Evolutionary conservation across 1,139 yeast species (phyloP), one percentile per base, ranked within the genome.

Genomic region (Hansenula sp.): DNA sequence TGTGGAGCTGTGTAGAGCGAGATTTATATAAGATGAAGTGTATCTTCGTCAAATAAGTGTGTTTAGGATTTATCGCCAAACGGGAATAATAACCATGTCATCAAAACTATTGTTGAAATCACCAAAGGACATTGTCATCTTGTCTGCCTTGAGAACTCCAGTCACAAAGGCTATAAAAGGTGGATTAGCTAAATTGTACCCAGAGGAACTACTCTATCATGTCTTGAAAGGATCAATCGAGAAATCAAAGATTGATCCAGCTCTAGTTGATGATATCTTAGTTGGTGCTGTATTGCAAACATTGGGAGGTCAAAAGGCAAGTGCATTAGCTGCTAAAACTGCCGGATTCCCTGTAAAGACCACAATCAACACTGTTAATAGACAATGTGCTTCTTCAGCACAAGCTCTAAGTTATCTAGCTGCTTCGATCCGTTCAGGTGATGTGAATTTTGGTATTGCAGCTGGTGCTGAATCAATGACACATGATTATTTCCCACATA

Each of bases 391-490:
- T 8, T 66, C 71, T 5, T 65, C 69, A 5, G 68, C 69, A 6
- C 69, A 66, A 51, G 72, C 71, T 14, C 50, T 65, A 17, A 51
- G 68, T 7, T 62, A 65, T 41, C 44, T 59, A 30, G 69, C 73
- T 10, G 56, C 59, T 34, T 53, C 66, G 20, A 56, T 68, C 33
- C 40, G 53, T 22, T 45, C 60, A 18, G 69, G 69, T 16, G 68
- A 66, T 41, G 58, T 64, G 35, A 53, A 57, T 35, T 55, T 60
- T 32, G 65, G 64, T 13, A 55, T 68, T 40, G 73, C 72, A 10
- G 73, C 71, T 21, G 73, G 73, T 34, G 73, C 68, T 17, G 73
- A 68, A 50, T 62, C 69, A 4, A 68, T 68, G 73, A 63, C 71
- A n/a, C 55, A 51, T 47, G 70, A 68, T 51, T 68, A 67, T 50